Evolutionary conservation across 108 stramenopile genomes (phyloP), one percentile per base, ranked within the genome.

Genomic region (Aureococcus anophagefferens): DNA sequence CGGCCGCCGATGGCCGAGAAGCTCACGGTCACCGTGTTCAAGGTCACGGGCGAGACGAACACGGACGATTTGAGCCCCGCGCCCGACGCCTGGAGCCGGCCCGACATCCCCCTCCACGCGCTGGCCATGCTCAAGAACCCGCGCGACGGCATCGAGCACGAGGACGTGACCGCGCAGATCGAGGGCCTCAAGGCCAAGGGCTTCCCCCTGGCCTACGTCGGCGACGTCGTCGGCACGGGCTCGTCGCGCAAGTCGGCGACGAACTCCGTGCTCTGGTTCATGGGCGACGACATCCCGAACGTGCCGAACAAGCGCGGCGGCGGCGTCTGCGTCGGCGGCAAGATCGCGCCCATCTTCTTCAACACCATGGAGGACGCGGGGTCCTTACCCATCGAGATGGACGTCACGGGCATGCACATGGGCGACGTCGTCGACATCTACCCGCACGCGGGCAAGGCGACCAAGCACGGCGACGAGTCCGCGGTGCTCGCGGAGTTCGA

Each of bases 341-440:
- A 96, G 88, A 96, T 96, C 79, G 95, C 95, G 32, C 95, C 95
- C 63, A 96, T 96, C 69, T 96, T 96, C 81, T 96, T 89, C 84
- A 96, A 96, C 77, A 96, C 95, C 79, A 93, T 93, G 91, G 92
- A 96, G 82, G 95, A 96, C 80, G 90, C 91, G 28, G 95, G 95
- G 46, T 89, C 95, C n/a, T 79, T 96, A 30, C 95, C 95, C 63
- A 90, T 96, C 73, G 95, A 96, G 75, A 81, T 96, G 80, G 88
- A 90, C 74, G 95, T 96, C 21, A 69, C 62, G 32, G 72, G 87
- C 62, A 75, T 96, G 74, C 81, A 89, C 80, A 96, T 85, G 86
- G 95, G 95, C n/a, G 91, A 93, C 76, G 92, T 93, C 74, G 92
- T 96, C 74, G 93, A 91, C 74, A 90, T 96, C 62, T 89, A 85